Base-by-base conservation (phyloP, 1,284 basidiomycete genomes). In the Puccinia triticina region DNA sequence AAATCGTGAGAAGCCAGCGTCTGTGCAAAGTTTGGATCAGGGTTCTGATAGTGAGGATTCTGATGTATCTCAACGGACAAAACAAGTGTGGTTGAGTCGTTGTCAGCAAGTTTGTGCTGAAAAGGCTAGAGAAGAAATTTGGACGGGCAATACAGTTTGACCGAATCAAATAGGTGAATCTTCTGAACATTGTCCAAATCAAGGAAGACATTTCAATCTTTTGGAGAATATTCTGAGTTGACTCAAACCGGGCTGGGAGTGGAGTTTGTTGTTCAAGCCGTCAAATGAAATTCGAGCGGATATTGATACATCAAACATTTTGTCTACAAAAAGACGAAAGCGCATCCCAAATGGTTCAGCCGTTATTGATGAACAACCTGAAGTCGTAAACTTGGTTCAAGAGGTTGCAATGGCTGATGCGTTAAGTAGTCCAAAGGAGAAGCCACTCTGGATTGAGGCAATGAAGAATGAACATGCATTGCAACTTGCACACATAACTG, bases 381-480 rank as follows among this genome's bases (percentile, higher is more conserved):
- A 34, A 4, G 32, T 61, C 34, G 29, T 69, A 1, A 69, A 46
- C 23, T n/a, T 69, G 10, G 37, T 48, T 18, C 18, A 69, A 26
- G n/a, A n/a, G 4, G 37, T 69, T 1, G n/a, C 66, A 7, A n/a
- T 69, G 66, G 18, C n/a, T 1, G 66, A 69, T 16, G 66, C 66
- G 10, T 12, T 69, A 26, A n/a, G 7, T 46, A 67, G 23, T 40
- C 23, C 14, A 18, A 29, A 16, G 18, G 66, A 69, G 18, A 48
- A 43, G 46, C 37, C 37, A 12, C 12, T 46, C 16, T 79, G 77
- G 77, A 8, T n/a, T 7, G 37, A 71, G 16, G 77, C 77, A 0
- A 79, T 79, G 77, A n/a, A 29, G 11, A n/a, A 48, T 14, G 34
- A 78, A 40, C 66, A 67, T 37, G 43, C 46, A 7, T 69, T 43